Conservation (phyloP, 345 rosid species). For the Eucalyptus guilfoylei region DNA sequence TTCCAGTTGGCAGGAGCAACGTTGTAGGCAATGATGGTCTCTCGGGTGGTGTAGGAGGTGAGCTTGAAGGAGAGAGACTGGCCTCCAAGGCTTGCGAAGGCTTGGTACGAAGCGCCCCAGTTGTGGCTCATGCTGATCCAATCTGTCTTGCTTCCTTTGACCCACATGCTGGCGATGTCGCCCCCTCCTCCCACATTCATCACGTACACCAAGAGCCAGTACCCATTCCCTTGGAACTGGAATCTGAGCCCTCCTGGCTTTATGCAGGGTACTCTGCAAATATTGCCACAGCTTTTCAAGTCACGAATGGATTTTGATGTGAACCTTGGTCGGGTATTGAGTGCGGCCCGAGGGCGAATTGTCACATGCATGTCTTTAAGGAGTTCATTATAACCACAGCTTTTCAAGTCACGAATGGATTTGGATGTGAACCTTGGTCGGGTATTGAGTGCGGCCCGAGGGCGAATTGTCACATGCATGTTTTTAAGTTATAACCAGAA, state of each 20-base stretch:
- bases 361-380: background rate
- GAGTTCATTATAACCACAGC: background rate
- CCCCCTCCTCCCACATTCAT: slow-evolving; percentile 78
- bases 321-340: background rate
- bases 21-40: slow-evolving; percentile 44
- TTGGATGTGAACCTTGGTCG: background rate
- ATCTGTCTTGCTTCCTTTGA: slow-evolving; percentile 57
- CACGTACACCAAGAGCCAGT: slow-evolving; percentile 54
- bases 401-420: background rate
- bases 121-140: slow-evolving; percentile 91
- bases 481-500: background rate
- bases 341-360: background rate
- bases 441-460: background rate
- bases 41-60: slow-evolving; percentile 47
- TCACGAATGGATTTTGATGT: background rate
- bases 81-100: slow-evolving; percentile 58
- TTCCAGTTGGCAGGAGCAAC: slow-evolving; percentile 65
- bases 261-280: slow-evolving; percentile 38
- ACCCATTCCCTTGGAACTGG: slow-evolving; percentile 36
- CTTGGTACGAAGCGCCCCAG: slow-evolving; percentile 93
- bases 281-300: background rate
- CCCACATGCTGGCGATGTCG: slow-evolving; percentile 38
- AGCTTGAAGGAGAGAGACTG: slow-evolving; percentile 69
- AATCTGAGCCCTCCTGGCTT: slow-evolving; percentile 28
- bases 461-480: background rate